A percentile compares a stretch with the other conserved stretches of the same genome.
Evolutionary conservation across 2,329 filamentous ascomycete genomes (phyloP).

Genomic region (Huntiella omanensis): DNA sequence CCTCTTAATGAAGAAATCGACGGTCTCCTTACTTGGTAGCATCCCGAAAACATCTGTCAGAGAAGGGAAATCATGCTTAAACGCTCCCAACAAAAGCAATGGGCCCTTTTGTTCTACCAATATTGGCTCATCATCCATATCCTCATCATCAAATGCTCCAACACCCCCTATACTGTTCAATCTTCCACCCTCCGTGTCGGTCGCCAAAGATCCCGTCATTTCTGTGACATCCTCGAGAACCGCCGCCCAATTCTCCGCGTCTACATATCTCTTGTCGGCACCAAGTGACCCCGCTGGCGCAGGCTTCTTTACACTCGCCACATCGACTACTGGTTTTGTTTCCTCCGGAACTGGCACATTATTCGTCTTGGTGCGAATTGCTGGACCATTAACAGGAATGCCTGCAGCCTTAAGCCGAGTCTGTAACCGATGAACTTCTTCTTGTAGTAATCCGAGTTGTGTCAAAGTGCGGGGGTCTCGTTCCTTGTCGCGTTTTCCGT

Average conservation of each 20-base stretch:
- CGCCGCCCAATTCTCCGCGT: conserved; percentile 17
- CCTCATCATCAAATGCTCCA: conserved; percentile 12
- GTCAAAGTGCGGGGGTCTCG: background rate
- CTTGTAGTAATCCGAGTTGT: background rate
- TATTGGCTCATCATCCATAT: conserved; percentile 13
- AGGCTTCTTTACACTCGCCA: conserved; percentile 4
- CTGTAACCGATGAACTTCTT: background rate
- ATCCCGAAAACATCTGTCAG: conserved; percentile 12
- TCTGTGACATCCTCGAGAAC: conserved; percentile 17
- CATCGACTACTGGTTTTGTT: background rate
- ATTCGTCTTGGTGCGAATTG: background rate
- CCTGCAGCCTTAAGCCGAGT: background rate
- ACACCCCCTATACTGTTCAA: background rate
- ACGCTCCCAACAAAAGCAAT: conserved; percentile 15
- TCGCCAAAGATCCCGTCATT: background rate
- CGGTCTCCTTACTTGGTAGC: conserved; percentile 14
- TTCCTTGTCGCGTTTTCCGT: conserved; percentile 4
- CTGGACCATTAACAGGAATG: background rate
- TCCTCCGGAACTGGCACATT: too few relatives aligned
- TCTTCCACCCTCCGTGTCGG: background rate
- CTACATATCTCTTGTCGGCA: conserved; percentile 16
- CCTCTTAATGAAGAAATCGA: conserved; percentile 15
- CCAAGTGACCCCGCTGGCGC: conserved; percentile 13
- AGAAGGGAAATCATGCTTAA: conserved; percentile 11
- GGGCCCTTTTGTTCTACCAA: conserved; percentile 12